Conservation (phyloP, 1,284 basidiomycete genomes). For the Gomphus sp. region DNA sequence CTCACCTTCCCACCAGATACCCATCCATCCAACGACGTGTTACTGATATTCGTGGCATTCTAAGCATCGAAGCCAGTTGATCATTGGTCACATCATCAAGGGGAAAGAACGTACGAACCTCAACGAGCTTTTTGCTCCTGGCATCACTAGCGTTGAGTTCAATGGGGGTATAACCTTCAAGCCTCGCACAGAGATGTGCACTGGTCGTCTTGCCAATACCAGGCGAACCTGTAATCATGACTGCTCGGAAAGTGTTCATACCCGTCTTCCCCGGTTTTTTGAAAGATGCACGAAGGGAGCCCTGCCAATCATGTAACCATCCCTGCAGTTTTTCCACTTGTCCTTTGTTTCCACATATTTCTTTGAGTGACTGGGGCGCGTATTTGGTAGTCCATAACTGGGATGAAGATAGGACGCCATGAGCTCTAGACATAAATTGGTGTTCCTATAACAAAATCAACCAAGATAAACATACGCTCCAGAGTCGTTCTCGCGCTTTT, state of each 20-base stretch:
- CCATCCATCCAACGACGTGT: constrained; percentile 84
- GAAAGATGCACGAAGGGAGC: constrained; percentile 65
- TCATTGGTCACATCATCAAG: background rate
- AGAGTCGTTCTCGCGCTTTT: constrained; percentile 51
- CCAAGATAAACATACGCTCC: constrained; percentile 11
- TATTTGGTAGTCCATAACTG: constrained; percentile 97
- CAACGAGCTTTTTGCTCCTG: constrained; percentile 93
- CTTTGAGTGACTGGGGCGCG: constrained; percentile 79
- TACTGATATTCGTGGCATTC: constrained; percentile 83
- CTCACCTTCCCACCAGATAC: constrained; percentile 56
- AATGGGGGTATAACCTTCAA: constrained; percentile 85
- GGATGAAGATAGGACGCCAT: constrained; percentile 25
- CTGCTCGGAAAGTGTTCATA: constrained; percentile 79
- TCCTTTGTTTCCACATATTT: constrained; percentile 93
- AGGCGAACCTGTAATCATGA: constrained; percentile 88
- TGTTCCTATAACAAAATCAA: background rate
- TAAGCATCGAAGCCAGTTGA: constrained; percentile 20
- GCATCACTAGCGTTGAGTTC: constrained; percentile 96
- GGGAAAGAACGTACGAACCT: constrained; percentile 40
- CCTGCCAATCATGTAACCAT: constrained; percentile 85
- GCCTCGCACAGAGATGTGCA: constrained; percentile 85
- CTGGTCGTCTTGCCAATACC: constrained; percentile 98
- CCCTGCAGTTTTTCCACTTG: constrained; percentile 79
- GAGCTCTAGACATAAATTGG: constrained; percentile 20
- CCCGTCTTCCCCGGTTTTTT: constrained; percentile 93